A percentile compares a stretch with the other conserved stretches of the same genome.
phyloP scores from a whole-genome alignment of 2,329 filamentous ascomycete species.

The Beauveria varroae region DNA sequence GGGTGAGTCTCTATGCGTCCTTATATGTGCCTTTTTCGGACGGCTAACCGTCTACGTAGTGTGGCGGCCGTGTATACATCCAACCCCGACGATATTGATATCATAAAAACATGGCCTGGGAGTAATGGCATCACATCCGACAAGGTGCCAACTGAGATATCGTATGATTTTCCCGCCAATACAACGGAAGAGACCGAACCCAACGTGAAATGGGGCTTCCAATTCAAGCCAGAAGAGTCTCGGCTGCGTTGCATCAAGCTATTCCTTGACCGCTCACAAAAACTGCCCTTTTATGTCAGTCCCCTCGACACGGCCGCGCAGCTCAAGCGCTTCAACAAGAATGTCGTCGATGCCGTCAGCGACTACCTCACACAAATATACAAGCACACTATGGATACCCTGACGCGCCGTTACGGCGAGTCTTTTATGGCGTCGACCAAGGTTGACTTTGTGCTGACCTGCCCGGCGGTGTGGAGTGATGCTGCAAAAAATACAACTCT shows the following conservation, averaged over 20 bases:
- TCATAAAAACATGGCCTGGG: conserved; percentile 79
- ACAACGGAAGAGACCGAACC: conserved; percentile 32
- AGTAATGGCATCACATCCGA: conserved; percentile 82
- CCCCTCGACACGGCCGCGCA: conserved; percentile 70
- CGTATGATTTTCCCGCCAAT: conserved; percentile 40
- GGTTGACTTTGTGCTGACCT: conserved; percentile 73
- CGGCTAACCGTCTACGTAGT: conserved; percentile 16
- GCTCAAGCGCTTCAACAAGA: conserved; percentile 67
- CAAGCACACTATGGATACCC: conserved; percentile 69
- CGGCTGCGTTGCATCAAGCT: conserved; percentile 77
- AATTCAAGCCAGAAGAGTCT: conserved; percentile 70
- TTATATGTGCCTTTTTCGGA: background rate
- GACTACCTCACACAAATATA: conserved; percentile 74
- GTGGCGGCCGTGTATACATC: conserved; percentile 68
- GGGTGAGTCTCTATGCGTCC: conserved; percentile 43
- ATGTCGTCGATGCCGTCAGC: conserved; percentile 69
- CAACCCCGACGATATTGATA: conserved; percentile 71
- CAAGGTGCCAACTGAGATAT: conserved; percentile 77
- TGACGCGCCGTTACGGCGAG: conserved; percentile 67
- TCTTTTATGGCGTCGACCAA: conserved; percentile 70
- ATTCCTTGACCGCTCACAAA: conserved; percentile 73
- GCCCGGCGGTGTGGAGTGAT: conserved; percentile 79
- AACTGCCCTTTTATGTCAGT: conserved; percentile 73
- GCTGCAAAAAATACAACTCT: conserved; percentile 78
- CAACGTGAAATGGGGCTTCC: conserved; percentile 69